These are phyloP conservation scores for Collybia sordida DNA, from an alignment of 768 basidiomycete species.

Conservation along the genomic window DNA sequence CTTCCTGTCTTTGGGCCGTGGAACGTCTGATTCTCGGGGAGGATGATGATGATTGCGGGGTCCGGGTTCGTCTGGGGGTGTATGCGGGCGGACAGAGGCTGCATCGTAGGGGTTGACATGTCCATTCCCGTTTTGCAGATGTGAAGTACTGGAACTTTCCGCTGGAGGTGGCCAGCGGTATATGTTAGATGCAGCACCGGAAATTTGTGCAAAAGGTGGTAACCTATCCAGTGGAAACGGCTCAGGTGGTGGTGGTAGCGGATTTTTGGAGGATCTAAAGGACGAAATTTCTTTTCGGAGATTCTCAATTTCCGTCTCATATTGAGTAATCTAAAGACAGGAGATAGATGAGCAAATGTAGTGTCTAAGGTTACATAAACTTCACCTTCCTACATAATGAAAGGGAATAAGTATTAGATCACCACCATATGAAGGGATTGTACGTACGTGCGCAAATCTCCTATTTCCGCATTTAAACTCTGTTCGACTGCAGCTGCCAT, in stretches of 20 bases:
- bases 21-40: neutral
- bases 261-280: slow-evolving; percentile 39
- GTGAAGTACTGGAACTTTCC: neutral
- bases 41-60: neutral
- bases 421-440: neutral
- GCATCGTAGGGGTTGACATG: neutral
- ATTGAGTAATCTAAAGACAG: slow-evolving; percentile 17
- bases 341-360: neutral
- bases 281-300: slow-evolving; percentile 29
- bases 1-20: neutral
- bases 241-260: slow-evolving; percentile 57
- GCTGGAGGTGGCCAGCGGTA: neutral
- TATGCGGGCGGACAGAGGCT: neutral
- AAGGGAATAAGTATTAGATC: neutral
- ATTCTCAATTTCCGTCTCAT: slow-evolving; percentile 33
- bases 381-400: slow-evolving; percentile 15
- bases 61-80: neutral
- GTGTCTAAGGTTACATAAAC: neutral
- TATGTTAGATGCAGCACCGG: slow-evolving; percentile 8
- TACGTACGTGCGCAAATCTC: slow-evolving; percentile 31
- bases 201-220: slow-evolving; percentile 36
- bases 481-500: slow-evolving; percentile 34
- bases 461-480: slow-evolving; percentile 22
- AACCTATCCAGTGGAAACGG: slow-evolving; percentile 47
- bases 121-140: slow-evolving; percentile 1